Conservation (phyloP, 73 alveolate genomes). For the Uronychia binucleata region DNA sequence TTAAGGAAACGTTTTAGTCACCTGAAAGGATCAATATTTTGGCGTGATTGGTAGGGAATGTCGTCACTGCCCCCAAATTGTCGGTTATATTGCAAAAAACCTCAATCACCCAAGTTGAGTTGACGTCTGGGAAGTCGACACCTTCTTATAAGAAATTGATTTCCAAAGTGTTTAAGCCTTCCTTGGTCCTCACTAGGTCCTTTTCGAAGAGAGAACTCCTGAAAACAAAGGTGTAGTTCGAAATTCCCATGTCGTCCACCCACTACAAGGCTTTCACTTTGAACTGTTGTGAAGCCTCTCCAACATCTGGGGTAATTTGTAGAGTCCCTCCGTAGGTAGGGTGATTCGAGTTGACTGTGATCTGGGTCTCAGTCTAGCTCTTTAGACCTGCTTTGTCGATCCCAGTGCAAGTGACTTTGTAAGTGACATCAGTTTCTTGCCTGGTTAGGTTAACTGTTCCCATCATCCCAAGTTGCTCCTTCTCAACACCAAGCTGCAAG, state of each 20-base stretch:
- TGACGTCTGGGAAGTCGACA: background rate
- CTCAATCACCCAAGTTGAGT: background rate
- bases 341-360: background rate
- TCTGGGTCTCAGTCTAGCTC: background rate
- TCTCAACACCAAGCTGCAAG: background rate
- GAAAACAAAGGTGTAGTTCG: background rate
- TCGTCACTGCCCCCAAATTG: too few species aligned
- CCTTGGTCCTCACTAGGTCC: too few species aligned
- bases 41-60: too few species aligned
- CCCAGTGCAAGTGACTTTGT: background rate
- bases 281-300: background rate
- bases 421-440: too few species aligned
- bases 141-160: background rate
- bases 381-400: background rate
- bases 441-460: background rate
- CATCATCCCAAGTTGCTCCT: background rate
- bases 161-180: background rate
- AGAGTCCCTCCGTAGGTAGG: background rate
- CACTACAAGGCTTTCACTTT: background rate
- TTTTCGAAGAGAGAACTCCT: too few species aligned
- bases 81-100: too few species aligned
- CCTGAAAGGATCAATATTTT: too few species aligned
- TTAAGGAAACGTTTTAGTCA: background rate
- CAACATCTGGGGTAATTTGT: background rate
- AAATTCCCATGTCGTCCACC: background rate